Percentiles rank a stretch among this genome's conserved stretches.
Conservation (phyloP, 2,329 filamentous ascomycete genomes). For the Colletotrichum coccodes region DNA sequence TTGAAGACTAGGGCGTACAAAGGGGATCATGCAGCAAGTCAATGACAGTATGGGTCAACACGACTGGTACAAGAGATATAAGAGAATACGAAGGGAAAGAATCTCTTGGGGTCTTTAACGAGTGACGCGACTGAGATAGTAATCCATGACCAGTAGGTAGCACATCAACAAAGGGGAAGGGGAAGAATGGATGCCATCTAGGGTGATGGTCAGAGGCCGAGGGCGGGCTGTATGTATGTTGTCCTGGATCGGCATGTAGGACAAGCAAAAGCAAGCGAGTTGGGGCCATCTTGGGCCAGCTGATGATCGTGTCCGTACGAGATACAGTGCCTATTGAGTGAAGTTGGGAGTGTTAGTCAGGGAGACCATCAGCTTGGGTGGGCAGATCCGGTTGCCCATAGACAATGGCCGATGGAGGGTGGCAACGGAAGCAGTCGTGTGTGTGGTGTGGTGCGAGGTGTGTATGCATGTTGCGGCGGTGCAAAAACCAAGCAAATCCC, state of each 20-base stretch:
- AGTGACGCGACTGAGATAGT: slow-evolving; percentile 8
- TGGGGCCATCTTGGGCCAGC: slow-evolving; percentile 21
- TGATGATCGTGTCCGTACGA: slow-evolving; percentile 16
- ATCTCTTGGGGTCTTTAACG: slow-evolving; percentile 1
- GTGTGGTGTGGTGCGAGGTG: slow-evolving; percentile 9
- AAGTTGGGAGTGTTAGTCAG: slow-evolving; percentile 19
- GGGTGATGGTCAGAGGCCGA: slow-evolving; percentile 13
- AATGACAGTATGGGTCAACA: slow-evolving; percentile 28
- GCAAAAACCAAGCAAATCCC: slow-evolving; percentile 23
- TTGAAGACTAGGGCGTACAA: slow-evolving; percentile 34
- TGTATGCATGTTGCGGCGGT: slow-evolving; percentile 28
- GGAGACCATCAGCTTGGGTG: slow-evolving; percentile 5
- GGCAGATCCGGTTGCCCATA: slow-evolving; percentile 4
- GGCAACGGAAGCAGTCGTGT: slow-evolving; percentile 2
- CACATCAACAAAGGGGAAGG: slow-evolving; percentile 13
- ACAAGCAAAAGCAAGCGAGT: slow-evolving; percentile 32
- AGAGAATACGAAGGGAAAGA: slow-evolving; percentile 25
- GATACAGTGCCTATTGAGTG: slow-evolving; percentile 16
- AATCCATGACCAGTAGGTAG: slow-evolving; percentile 3
- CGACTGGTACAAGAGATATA: slow-evolving; percentile 38
- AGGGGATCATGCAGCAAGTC: slow-evolving; percentile 30
- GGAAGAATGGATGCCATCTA: slow-evolving; percentile 15
- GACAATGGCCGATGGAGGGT: slow-evolving; percentile 8
- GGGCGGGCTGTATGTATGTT: slow-evolving; percentile 27
- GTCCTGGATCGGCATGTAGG: slow-evolving; percentile 15